Conservation (phyloP, 2,329 filamentous ascomycete genomes). For the Colletotrichum sp. region DNA sequence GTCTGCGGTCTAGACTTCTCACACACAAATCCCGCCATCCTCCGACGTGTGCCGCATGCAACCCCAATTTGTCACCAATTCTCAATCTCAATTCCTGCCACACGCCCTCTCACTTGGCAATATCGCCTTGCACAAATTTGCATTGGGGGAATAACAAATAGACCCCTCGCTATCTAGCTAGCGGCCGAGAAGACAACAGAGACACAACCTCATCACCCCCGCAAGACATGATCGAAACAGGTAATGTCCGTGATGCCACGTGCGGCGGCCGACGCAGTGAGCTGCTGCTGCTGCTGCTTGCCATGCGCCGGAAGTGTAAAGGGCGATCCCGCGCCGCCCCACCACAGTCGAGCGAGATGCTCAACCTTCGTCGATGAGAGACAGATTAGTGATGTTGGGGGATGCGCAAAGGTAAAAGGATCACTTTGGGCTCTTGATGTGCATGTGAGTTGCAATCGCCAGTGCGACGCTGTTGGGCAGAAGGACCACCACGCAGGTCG, state of each 20-base stretch:
- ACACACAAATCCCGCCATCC: background rate
- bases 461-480: background rate
- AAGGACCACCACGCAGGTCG: background rate
- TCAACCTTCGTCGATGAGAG: background rate
- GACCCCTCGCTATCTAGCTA: background rate
- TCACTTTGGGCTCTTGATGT: background rate
- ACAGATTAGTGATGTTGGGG: rapidly evolving
- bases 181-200: background rate
- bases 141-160: background rate
- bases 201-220: background rate
- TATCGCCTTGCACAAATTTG: background rate
- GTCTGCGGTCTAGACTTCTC: background rate
- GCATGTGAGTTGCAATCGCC: background rate
- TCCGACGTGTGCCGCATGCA: background rate
- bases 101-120: background rate
- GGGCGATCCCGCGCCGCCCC: background rate
- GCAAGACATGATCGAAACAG: background rate
- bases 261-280: background rate
- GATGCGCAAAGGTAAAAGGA: background rate
- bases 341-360: background rate
- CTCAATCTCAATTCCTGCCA: background rate
- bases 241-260: constrained; percentile 5
- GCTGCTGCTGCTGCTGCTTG: background rate
- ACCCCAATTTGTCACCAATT: background rate
- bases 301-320: background rate